Base-by-base conservation (phyloP, 148 eudicot species). In the Camellia lanceoleosa region DNA sequence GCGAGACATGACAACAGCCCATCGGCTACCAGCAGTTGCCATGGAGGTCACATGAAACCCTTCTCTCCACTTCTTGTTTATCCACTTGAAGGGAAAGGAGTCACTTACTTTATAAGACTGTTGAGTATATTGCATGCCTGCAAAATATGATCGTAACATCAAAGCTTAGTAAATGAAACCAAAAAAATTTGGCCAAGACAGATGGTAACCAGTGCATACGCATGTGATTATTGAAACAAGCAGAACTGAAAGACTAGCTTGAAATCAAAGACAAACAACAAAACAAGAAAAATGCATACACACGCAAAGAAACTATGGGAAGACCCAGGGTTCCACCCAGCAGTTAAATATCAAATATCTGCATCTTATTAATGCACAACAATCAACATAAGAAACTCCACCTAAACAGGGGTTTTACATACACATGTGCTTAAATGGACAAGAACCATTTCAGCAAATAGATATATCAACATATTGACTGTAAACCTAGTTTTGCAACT, bases 61-160 rank as follows among this genome's bases (percentile, higher is more conserved):
- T 87, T 93, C 97, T 83, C 88, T 90, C 97, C 97, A 93, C 85
- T 93, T 93, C 87, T 93, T 93, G 80, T 90, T 93, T 68, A 93
- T 93, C 97, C 97, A 93, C 87, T 93, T 93, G 86, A 93, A 93
- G 46, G 97, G 97, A 78, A 93, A 93, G 9, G 95, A 90, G 18
- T 93, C 97, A 76, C 97, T 93, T 58, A 93, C 97, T 92, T 93
- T 93, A 79, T 91, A 93, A 4, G 97, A 93, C 86, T 93, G 97
- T 58, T 93, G 97, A 54, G 87, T 87, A 83, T 89, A 93, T 18
- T 85, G 93, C 46, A 92, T 91, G 20, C 94, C 97, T 93, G 85
- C 74, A 20, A 78, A 71, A 56, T 44, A 19, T 41, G 14, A 44
- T 54, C 46, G 60, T 14, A 58, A 78, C 52, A 19, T 68, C 66